Base-by-base conservation (phyloP, 2,329 filamentous ascomycete genomes). In the Colletotrichum agaves region DNA sequence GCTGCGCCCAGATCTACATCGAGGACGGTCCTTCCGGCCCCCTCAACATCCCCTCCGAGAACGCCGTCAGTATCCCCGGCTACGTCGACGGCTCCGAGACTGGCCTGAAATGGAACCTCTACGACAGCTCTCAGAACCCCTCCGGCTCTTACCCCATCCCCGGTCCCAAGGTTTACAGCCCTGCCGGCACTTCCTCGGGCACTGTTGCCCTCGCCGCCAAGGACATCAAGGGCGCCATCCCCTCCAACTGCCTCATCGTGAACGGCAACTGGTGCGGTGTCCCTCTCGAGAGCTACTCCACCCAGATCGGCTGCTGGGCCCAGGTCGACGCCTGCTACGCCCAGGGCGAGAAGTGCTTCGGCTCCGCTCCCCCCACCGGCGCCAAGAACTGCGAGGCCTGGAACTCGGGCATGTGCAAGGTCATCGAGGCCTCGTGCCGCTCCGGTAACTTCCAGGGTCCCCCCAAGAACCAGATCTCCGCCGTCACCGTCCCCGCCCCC, bases 251-350 rank as follows among this genome's bases (percentile, higher is more conserved):
- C 74, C 80, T 92, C 41, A 74, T 90, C 67, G 87, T 88, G 74
- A 92, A 92, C 74, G 90, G 81, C 66, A 93, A 93, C 80, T 93
- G 90, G 91, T 92, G 89, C 77, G 90, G 85, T 58, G 80, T 84
- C 67, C 85, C 91, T 73, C 82, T 93, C 1, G 76, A 85, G 0
- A 72, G 78, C 8, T 93, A 91, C 79, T 80, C 78, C 4, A 80
- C 81, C 49, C 82, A 88, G 74, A 74, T 74, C 1, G 84, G 84
- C 13, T 93, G 91, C 81, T 92, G 88, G 87, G 82, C 80, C 63
- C 79, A 83, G 3, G 82, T 83, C 11, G 76, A 80, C 41, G 75
- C 81, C 55, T 90, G 89, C 82, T 93, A 84, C 82, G 74, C 77
- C 27, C 89, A 93, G 79, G 78, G 79, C 33, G 77, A 84, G 3